Base-by-base conservation (phyloP, 192 early-diverging fungal species). In the Funneliformis geosporum region DNA sequence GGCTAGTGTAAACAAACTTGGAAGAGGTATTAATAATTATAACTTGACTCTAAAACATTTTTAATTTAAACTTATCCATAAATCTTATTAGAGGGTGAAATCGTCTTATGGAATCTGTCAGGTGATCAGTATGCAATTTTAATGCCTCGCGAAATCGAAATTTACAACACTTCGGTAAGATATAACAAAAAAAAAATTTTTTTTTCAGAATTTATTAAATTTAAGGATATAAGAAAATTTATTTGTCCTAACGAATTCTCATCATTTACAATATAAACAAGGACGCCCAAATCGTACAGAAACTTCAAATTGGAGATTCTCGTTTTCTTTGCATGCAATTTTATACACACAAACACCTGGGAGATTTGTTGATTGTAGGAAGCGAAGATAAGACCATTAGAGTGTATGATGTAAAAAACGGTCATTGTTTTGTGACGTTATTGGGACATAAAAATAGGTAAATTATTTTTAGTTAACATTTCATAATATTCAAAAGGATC, bases 131-230 rank as follows among this genome's bases (percentile, higher is more conserved):
- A 92, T 65, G 84, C 84, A 2, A 88, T 92, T 79, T 70, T 92
- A 77, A 86, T 87, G 74, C 86, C 88, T 55, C 83, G 85, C 23
- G 86, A 86, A 44, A 78, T 91, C 12, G 80, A 82, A 21, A 83
- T 90, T 28, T 92, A 90, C 64, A 87, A 88, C 39, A 86, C 89
- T 73, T 80, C 86, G 43, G 90, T 91, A 88, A 87, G 88, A 84
- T 7, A 23, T 68, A 33, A 33, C 7, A 16, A 18, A 14, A 60
- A 12, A 61, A 4, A 33, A 21, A 25, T 46, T 46, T 23, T 68
- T 11, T 5, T 8, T 33, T 12, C 2, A n/a, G 14, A n/a, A 12
- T n/a, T 46, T 28, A 33, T 55, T 21, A 28, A 28, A 33, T 16
- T 69, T 40, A 25, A 8, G 6, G 8, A 23, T 21, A 40, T 14